Conservation (phyloP, 1,139 yeast genomes). For the Pichia sp. region DNA sequence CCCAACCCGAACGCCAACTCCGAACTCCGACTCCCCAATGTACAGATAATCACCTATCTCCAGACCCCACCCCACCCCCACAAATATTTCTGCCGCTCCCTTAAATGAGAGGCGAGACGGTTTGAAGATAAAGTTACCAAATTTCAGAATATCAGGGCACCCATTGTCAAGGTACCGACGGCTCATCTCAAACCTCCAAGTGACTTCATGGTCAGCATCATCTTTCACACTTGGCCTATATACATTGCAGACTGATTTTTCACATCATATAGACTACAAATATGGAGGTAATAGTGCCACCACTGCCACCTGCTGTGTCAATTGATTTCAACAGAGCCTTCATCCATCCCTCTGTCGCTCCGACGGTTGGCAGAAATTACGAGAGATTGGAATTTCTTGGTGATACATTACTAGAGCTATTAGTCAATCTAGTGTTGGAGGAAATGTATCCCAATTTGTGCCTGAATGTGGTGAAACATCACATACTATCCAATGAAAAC, state of each 20-base stretch:
- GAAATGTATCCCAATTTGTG: neutral
- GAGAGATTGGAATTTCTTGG: constrained; percentile 6
- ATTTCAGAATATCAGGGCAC: too few species aligned
- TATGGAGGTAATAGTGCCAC: too few species aligned
- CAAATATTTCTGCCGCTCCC: too few species aligned
- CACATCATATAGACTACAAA: too few species aligned
- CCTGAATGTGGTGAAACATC: neutral
- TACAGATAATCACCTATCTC: too few species aligned
- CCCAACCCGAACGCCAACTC: too few species aligned
- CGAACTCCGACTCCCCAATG: too few species aligned
- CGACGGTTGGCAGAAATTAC: constrained; percentile 1
- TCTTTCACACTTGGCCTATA: neutral
- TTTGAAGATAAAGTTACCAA: too few species aligned
- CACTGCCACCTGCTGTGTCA: neutral
- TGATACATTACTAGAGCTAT: constrained; percentile 2
- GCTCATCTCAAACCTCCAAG: too few species aligned
- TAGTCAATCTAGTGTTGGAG: neutral
- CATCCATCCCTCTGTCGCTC: constrained; percentile 1
- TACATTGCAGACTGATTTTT: too few species aligned
- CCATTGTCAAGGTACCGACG: neutral
- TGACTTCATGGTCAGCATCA: neutral
- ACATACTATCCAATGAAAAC: constrained; percentile 1
- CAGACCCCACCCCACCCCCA: too few species aligned
- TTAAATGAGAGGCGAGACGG: too few species aligned
- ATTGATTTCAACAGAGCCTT: neutral